Conservation (phyloP, 768 basidiomycete genomes). For the Hysterangium stoloniferum region DNA sequence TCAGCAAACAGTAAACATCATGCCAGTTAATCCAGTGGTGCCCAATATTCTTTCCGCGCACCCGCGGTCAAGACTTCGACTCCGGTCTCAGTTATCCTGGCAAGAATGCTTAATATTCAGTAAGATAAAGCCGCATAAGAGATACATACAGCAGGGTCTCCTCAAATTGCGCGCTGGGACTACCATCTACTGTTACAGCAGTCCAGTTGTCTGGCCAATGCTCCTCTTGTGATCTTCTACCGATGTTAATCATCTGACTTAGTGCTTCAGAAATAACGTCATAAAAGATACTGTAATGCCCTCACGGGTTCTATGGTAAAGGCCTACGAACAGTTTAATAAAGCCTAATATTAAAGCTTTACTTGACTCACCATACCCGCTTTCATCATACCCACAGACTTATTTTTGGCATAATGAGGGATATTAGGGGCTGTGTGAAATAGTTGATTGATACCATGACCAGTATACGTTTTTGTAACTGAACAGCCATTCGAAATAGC, state of each 20-base stretch:
- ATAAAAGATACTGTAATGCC: slow-evolving; percentile 5
- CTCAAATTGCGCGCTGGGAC: slow-evolving; percentile 92
- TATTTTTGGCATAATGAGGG: slow-evolving; percentile 92
- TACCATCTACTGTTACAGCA: slow-evolving; percentile 86
- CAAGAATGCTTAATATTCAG: slow-evolving; percentile 72
- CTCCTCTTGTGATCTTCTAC: slow-evolving; percentile 62
- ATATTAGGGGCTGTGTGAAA: slow-evolving; percentile 86
- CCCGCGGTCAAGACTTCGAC: slow-evolving; percentile 77
- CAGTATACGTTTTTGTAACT: slow-evolving; percentile 88
- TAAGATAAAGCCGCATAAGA: not conserved
- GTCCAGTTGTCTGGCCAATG: slow-evolving; percentile 98
- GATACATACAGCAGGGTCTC: slow-evolving; percentile 83
- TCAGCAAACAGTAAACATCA: too few species aligned
- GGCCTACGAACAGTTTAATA: slow-evolving; percentile 16
- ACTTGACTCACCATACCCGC: slow-evolving; percentile 68
- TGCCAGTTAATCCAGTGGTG: too few species aligned
- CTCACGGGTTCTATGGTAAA: slow-evolving; percentile 79
- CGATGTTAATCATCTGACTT: slow-evolving; percentile 84
- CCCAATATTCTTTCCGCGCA: slow-evolving; percentile 1
- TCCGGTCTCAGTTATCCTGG: slow-evolving; percentile 85
- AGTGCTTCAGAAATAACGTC: slow-evolving; percentile 1
- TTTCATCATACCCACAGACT: slow-evolving; percentile 89
- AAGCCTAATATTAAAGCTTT: not conserved
- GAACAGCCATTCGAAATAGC: slow-evolving; percentile 78
- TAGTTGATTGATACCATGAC: slow-evolving; percentile 81